phyloP scores from a whole-genome alignment of 192 early-diverging fungal genomes.

The Backusella luteola region DNA sequence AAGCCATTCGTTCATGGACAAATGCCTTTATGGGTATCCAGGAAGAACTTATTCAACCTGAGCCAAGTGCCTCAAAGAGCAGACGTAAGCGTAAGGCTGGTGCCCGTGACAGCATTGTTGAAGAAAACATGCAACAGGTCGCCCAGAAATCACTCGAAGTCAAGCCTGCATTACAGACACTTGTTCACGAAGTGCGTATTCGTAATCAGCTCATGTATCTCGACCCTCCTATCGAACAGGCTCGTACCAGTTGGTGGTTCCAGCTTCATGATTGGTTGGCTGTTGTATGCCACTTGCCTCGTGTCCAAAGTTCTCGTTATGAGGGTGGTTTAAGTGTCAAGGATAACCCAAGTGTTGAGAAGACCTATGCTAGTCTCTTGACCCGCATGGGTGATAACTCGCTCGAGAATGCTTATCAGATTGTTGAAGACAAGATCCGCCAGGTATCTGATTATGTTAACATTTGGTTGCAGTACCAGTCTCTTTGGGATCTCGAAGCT shows the following conservation, averaged over 20 bases:
- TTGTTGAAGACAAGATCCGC: slow-evolving; percentile 75
- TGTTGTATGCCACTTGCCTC: slow-evolving; percentile 78
- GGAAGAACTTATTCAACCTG: slow-evolving; percentile 41
- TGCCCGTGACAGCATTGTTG: slow-evolving; percentile 28
- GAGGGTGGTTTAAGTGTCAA: slow-evolving; percentile 73
- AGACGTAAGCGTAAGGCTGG: slow-evolving; percentile 41
- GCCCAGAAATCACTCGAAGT: slow-evolving; percentile 43
- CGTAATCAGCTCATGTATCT: slow-evolving; percentile 96
- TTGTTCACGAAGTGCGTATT: slow-evolving; percentile 87
- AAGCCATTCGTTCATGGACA: slow-evolving; percentile 77
- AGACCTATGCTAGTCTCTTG: slow-evolving; percentile 68
- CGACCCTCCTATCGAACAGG: slow-evolving; percentile 94
- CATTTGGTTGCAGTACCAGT: slow-evolving; percentile 98
- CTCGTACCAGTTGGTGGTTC: slow-evolving; percentile 82
- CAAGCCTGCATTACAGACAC: slow-evolving; percentile 62
- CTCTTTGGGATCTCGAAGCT: slow-evolving; percentile 95
- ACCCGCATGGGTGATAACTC: slow-evolving; percentile 67
- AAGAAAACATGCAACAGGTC: slow-evolving; percentile 29
- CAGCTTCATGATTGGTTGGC: slow-evolving; percentile 95
- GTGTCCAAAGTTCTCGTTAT: slow-evolving; percentile 89
- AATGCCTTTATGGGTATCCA: slow-evolving; percentile 59
- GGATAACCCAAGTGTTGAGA: slow-evolving; percentile 48
- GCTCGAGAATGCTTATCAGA: slow-evolving; percentile 77
- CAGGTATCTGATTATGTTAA: slow-evolving; percentile 83
- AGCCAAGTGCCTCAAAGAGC: slow-evolving; percentile 43